Percentiles rank a stretch among this genome's conserved stretches.
Conservation (phyloP, 192 early-diverging fungal species). For the Mortierella claussenii region DNA sequence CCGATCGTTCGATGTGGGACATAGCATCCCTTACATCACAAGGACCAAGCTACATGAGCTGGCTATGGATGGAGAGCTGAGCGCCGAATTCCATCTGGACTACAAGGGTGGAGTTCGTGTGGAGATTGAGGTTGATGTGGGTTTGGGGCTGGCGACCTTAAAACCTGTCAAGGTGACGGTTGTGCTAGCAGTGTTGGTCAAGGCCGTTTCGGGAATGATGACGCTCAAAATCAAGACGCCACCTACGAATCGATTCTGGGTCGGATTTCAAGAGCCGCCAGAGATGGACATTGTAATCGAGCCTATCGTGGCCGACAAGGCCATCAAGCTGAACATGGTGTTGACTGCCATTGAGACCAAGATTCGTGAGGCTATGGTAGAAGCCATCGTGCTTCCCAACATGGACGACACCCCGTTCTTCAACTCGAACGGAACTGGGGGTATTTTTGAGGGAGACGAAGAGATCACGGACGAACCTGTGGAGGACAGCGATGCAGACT, state of each 20-base stretch:
- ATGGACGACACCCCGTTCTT: slow-evolving; percentile 93
- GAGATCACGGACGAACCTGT: slow-evolving; percentile 14
- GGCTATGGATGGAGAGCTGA: slow-evolving; percentile 74
- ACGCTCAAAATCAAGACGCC: slow-evolving; percentile 84
- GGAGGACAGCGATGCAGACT: slow-evolving; percentile 41
- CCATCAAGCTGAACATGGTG: slow-evolving; percentile 79
- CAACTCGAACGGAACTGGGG: slow-evolving; percentile 66
- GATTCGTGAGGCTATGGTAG: slow-evolving; percentile 84
- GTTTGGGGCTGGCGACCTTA: slow-evolving; percentile 39
- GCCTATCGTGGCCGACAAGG: slow-evolving; percentile 88
- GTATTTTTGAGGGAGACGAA: slow-evolving; percentile 64
- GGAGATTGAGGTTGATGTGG: slow-evolving; percentile 76
- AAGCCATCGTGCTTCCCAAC: slow-evolving; percentile 87
- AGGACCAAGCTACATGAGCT: slow-evolving; percentile 78
- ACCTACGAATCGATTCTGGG: slow-evolving; percentile 89
- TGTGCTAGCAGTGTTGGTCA: slow-evolving; percentile 81
- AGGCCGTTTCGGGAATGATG: slow-evolving; percentile 79
- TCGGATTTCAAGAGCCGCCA: slow-evolving; percentile 87
- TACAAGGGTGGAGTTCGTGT: slow-evolving; percentile 83
- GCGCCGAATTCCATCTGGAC: slow-evolving; percentile 81
- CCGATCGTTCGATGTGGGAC: slow-evolving; percentile 79
- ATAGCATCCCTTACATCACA: slow-evolving; percentile 83
- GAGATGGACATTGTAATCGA: slow-evolving; percentile 79
- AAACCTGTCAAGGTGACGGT: slow-evolving; percentile 78
- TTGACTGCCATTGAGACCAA: slow-evolving; percentile 86